phyloP scores from a whole-genome alignment of 108 stramenopile genomes.

The Cyclostephanos invisitatus region DNA sequence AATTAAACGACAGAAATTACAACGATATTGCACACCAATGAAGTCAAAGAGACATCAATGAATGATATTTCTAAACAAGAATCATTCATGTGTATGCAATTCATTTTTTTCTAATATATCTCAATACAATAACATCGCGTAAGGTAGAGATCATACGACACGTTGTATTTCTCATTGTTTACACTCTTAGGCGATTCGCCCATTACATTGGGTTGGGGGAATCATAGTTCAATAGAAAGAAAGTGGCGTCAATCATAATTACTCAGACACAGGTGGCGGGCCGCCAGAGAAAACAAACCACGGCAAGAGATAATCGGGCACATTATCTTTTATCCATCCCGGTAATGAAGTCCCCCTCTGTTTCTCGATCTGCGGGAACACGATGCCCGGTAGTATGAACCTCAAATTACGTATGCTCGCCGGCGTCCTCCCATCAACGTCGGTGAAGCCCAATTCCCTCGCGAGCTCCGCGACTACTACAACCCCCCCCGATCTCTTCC shows the following conservation, averaged over 20 bases:
- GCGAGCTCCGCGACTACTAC: constrained; percentile 92
- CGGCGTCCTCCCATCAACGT: constrained; percentile 67
- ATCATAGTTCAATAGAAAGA: too few species aligned
- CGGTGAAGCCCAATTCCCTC: constrained; percentile 78
- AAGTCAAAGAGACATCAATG: too few species aligned
- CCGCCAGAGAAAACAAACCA: constrained; percentile 65
- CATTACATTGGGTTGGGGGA: too few species aligned
- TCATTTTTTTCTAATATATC: too few species aligned
- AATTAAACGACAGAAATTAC: too few species aligned
- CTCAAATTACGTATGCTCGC: constrained; percentile 68
- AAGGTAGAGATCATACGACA: too few species aligned
- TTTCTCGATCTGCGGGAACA: constrained; percentile 71
- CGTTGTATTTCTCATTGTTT: too few species aligned
- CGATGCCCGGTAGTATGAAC: constrained; percentile 69
- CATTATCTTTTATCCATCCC: constrained; percentile 57
- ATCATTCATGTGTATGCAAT: too few species aligned
- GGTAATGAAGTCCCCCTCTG: constrained; percentile 53
- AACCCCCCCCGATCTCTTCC: constrained; percentile 56
- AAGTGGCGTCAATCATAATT: neutral
- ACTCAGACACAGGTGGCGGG: constrained; percentile 55
- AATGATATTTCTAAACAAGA: too few species aligned
- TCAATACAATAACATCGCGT: too few species aligned
- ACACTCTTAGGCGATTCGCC: too few species aligned
- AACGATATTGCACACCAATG: too few species aligned
- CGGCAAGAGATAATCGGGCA: constrained; percentile 64